Base-by-base conservation (phyloP, 371 early-diverging fungal species). In the Funneliformis caledonium region DNA sequence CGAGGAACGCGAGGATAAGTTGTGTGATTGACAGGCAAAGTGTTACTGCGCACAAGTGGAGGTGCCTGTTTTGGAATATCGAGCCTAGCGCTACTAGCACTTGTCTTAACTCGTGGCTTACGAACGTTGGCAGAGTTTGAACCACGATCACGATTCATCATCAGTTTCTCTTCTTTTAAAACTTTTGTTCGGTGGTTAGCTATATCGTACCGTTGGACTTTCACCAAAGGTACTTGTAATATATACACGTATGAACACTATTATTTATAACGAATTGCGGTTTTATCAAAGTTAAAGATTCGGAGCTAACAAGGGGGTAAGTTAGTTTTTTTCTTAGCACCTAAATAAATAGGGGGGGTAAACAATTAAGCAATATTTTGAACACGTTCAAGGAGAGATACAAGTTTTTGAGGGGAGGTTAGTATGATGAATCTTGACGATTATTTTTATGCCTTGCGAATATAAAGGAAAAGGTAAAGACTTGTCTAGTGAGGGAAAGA, bases 1-100 rank as follows among this genome's bases (percentile, higher is more conserved):
- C 72, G 50, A 50, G 48, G 22, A 26, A 72, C 72, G 26, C 52
- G 48, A 52, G 48, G 52, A 33, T 12, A 12, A 12, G 3, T 31
- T 14, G 16, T 50, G 16, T 14, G n/a, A 16, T 52, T 72, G 12
- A 16, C 14, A 16, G 69, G 69, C 33, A 69, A 37, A 8, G 69
- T 69, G 37, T 69, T 69, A 31, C 50, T 72, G 33, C 72, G 72
- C 37, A 52, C n/a, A 48, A 72, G 50, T 14, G 72, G 7, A 4
- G 72, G 26, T 16, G 72, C 52, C 10, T 62, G n/a, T 62, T 14
- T 62, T 22, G 47, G 72, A 12, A 31, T 22, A 11, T 33, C 65
- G 1, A 70, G 19, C 11, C 11, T 43, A 37, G 42, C 26, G 45
- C 16, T 11, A n/a, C 12, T 70, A 16, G n/a, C 0, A 43, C n/a